Percentiles rank a stretch among this genome's conserved stretches.
These are phyloP conservation scores for Alternaria sp. DNA, from an alignment of 2,329 filamentous ascomycete species.

Conservation along the genomic window DNA sequence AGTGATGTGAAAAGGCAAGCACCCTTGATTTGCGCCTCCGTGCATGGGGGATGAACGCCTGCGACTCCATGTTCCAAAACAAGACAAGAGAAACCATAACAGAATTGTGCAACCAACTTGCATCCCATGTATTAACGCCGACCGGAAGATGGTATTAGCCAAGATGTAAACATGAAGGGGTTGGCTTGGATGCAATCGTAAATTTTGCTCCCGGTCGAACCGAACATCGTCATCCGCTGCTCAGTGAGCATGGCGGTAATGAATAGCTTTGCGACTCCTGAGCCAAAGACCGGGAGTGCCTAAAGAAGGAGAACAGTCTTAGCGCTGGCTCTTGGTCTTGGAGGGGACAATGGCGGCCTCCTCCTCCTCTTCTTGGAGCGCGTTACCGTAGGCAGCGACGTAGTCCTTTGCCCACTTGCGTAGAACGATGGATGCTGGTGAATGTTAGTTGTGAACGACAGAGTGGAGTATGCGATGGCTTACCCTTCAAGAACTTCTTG, in stretches of 20 bases:
- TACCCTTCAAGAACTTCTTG: conserved; percentile 99
- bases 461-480: conserved; percentile 33
- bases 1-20: conserved; percentile 29
- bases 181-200: conserved; percentile 28
- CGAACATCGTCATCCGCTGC: conserved; percentile 11
- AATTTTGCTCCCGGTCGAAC: conserved; percentile 17
- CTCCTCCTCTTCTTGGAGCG: conserved; percentile 30
- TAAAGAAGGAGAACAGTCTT: conserved; percentile 24
- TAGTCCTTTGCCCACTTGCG: conserved; percentile 91
- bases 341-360: conserved; percentile 11
- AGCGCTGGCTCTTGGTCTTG: conserved; percentile 32
- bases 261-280: conserved; percentile 16
- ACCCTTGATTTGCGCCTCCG: conserved; percentile 29
- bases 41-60: conserved; percentile 32
- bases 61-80: conserved; percentile 23
- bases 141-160: conserved; percentile 35
- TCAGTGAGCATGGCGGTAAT: conserved; percentile 7
- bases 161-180: conserved; percentile 46
- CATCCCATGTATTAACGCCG: conserved; percentile 47
- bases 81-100: conserved; percentile 23
- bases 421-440: conserved; percentile 82
- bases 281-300: conserved; percentile 22
- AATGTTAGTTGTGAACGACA: conserved; percentile 14
- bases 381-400: conserved; percentile 41
- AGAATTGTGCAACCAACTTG: conserved; percentile 33